phyloP scores from a whole-genome alignment of 805 yeast species.

The Yarrowia porcina region DNA sequence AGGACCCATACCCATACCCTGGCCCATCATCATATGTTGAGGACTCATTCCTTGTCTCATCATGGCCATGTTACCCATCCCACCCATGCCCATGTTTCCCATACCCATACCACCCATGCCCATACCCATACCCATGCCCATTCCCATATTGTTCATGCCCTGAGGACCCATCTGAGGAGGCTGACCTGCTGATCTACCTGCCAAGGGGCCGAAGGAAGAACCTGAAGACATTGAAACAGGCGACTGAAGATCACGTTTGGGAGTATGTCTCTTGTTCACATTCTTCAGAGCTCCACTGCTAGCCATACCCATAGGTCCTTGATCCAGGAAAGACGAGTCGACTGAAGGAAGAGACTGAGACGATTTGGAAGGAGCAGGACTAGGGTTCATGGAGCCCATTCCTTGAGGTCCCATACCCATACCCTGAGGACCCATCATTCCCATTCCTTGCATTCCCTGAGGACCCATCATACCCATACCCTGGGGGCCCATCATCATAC shows the following conservation, averaged over 20 bases:
- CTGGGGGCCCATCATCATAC: too few relatives aligned
- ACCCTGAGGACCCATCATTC: not conserved
- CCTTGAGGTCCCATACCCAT: slow-evolving; percentile 2
- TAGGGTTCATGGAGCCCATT: not conserved
- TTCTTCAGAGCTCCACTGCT: slow-evolving; percentile 6
- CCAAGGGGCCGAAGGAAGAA: not conserved
- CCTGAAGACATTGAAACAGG: not conserved
- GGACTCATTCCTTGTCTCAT: slow-evolving; percentile 9
- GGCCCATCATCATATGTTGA: slow-evolving; percentile 10
- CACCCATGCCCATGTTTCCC: not conserved
- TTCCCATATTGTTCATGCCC: not conserved
- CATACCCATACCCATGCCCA: not conserved
- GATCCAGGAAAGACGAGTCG: slow-evolving; percentile 1
- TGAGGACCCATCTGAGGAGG: not conserved
- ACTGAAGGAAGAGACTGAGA: slow-evolving; percentile 9
- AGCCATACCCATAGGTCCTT: slow-evolving; percentile 13
- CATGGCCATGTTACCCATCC: slow-evolving; percentile 11
- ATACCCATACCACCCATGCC: slow-evolving; percentile 1
- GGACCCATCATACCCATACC: too few relatives aligned
- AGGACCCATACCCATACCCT: not conserved
- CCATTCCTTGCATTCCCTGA: not conserved
- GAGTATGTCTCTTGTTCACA: slow-evolving; percentile 7
- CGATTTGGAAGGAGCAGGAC: not conserved
- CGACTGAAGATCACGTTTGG: slow-evolving; percentile 11
- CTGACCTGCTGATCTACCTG: not conserved